Evolutionary conservation across 805 yeast genomes (phyloP), one percentile per base, ranked within the genome.

Genomic region (Saccharomycopsis vini): DNA sequence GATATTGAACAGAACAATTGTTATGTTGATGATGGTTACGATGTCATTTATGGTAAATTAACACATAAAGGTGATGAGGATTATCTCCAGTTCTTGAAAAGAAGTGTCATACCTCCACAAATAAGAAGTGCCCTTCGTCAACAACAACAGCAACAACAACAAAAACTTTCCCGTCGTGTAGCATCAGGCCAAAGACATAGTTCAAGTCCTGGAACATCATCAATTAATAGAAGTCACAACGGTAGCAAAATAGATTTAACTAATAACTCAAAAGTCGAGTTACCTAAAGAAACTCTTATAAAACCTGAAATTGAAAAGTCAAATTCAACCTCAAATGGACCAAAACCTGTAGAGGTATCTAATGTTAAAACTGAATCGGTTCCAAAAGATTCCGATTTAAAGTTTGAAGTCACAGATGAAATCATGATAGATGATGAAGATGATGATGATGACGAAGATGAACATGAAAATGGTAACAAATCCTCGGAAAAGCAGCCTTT

Each of bases 1-100:
- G 97, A 90, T 58, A 67, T 88, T 45, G 96, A 89, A 60, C 71
- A 68, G 40, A 95, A 95, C 10, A 82, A 81, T 58, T 87, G 83
- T 74, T 72, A 69, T 35, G 69, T 92, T 42, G 79, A 79, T 53
- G 80, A 72, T 49, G 75, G 71, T 34, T 66, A 69, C 39, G 87
- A 79, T 54, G 85, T n/a, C n/a, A n/a, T n/a, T n/a, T n/a, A n/a
- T n/a, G n/a, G n/a, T n/a, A n/a, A n/a, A n/a, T n/a, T n/a, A n/a
- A n/a, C n/a, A n/a, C n/a, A n/a, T n/a, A n/a, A n/a, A n/a, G 83
- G 81, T 34, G 68, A 87, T 47, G 78, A 78, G 36, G 46, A 46
- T 39, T 68, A 69, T 50, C 53, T 69, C 42, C 66, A 63, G 36
- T 67, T 62, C 3, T 56, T 67, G 39, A 64, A 66, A 37, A 57